Conservation (phyloP, 768 basidiomycete genomes). For the Tylopilus sp. region DNA sequence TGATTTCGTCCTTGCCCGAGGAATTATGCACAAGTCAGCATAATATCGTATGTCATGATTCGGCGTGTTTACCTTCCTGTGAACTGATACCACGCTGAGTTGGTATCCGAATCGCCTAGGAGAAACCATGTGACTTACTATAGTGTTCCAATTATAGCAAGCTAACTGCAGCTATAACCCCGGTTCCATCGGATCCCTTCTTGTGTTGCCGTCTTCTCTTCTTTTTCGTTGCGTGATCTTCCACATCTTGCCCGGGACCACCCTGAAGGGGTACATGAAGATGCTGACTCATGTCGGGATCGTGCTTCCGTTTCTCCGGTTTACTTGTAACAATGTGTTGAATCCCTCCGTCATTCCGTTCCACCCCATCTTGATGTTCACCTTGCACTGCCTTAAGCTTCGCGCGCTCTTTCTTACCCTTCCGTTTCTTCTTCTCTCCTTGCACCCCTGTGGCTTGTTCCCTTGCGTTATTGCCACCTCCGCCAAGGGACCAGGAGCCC, state of each 20-base stretch:
- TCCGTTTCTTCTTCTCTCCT: slow-evolving; percentile 52
- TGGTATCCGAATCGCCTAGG: too few relatives aligned
- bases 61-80: too few relatives aligned
- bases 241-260: slow-evolving; percentile 7
- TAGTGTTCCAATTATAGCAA: slow-evolving; percentile 7
- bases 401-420: slow-evolving; percentile 67
- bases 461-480: not conserved
- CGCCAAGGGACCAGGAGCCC: slow-evolving; percentile 18
- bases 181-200: slow-evolving; percentile 22
- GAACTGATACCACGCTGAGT: too few relatives aligned
- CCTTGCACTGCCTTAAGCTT: slow-evolving; percentile 39
- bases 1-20: too few relatives aligned
- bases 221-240: slow-evolving; percentile 24
- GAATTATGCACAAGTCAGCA: too few relatives aligned
- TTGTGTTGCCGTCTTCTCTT: slow-evolving; percentile 43
- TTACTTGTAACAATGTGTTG: not conserved
- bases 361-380: slow-evolving; percentile 6
- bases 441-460: slow-evolving; percentile 10
- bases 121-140: too few relatives aligned
- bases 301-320: slow-evolving; percentile 17
- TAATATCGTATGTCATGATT: too few relatives aligned
- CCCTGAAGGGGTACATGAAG: slow-evolving; percentile 6
- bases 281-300: slow-evolving; percentile 7
- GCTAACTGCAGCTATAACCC: not conserved
- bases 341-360: not conserved